Evolutionary conservation across 257 asterid species (phyloP).

Genomic region (Solanum ossicruentum): DNA sequence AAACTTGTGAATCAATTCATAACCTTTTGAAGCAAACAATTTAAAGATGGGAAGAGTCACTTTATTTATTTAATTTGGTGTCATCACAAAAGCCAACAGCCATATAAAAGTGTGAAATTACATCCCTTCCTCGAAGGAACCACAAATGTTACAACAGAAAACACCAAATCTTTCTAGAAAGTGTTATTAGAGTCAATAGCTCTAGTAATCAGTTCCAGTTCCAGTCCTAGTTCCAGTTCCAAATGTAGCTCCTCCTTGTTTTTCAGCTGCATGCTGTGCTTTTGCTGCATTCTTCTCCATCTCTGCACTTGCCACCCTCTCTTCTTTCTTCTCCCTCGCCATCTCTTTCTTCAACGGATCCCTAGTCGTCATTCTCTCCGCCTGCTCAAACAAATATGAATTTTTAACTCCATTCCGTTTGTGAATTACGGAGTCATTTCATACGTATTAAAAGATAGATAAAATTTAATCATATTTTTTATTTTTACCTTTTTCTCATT

Average conservation of each 20-base stretch:
- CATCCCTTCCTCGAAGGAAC: background rate
- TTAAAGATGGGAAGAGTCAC: background rate
- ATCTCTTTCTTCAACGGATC: constrained; percentile 23
- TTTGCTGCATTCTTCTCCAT: background rate
- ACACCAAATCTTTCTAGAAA: background rate
- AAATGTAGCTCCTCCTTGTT: background rate
- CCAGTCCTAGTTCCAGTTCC: background rate
- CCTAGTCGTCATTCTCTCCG: constrained; percentile 12
- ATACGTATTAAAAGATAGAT: too few species aligned
- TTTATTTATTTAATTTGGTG: background rate
- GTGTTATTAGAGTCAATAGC: background rate
- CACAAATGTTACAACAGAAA: background rate
- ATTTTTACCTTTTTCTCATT: too few species aligned
- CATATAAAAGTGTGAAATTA: background rate
- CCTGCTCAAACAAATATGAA: background rate
- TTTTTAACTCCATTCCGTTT: background rate
- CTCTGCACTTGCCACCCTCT: constrained; percentile 10
- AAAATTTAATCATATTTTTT: too few species aligned
- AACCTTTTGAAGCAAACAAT: too few species aligned
- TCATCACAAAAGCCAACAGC: background rate
- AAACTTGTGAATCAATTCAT: too few species aligned
- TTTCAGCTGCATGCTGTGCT: constrained; percentile 9
- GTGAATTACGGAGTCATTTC: too few species aligned
- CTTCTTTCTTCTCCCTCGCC: constrained; percentile 22
- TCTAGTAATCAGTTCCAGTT: background rate